A percentile compares a stretch with the other conserved stretches of the same genome.
Conservation (phyloP, 163 green algal genomes). For the Scenedesmus sp. region DNA sequence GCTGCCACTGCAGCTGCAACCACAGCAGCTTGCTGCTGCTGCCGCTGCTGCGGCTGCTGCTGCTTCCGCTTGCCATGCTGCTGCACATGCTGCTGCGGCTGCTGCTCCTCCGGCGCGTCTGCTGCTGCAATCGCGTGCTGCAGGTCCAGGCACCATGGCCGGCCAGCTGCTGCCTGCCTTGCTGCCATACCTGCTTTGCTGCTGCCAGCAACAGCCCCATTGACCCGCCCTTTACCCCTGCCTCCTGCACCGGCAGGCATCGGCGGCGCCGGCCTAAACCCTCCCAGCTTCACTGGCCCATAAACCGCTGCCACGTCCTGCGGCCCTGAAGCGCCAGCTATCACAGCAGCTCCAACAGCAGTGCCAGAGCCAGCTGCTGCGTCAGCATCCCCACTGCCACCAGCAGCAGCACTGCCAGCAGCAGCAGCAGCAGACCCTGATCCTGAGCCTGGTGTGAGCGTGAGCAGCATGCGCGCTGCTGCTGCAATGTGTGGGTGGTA, state of each 20-base stretch:
- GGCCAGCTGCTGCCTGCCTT: slow-evolving; percentile 1
- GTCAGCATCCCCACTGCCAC: background rate
- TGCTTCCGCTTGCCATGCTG: background rate
- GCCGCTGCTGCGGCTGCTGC: background rate
- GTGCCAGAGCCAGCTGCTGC: background rate
- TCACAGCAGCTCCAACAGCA: background rate
- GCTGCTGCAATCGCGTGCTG: background rate
- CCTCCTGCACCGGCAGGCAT: slow-evolving; percentile 20
- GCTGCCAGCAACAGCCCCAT: slow-evolving; percentile 21
- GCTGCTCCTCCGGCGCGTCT: background rate
- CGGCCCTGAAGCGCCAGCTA: slow-evolving; percentile 31
- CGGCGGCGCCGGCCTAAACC: slow-evolving; percentile 42
- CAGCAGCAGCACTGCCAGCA: background rate
- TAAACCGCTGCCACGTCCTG: slow-evolving; percentile 43
- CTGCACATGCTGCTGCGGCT: slow-evolving; percentile 50
- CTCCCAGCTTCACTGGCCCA: slow-evolving; percentile 4
- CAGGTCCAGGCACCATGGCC: slow-evolving; percentile 17
- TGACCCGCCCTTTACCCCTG: background rate
- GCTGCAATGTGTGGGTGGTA: slow-evolving; percentile 83
- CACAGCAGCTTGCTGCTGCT: background rate
- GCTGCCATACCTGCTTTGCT: slow-evolving; percentile 27
- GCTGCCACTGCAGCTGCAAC: background rate
- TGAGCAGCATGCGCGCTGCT: slow-evolving; percentile 51
- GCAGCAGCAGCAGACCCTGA: background rate
- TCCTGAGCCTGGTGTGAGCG: slow-evolving; percentile 52